Conservation (phyloP, 352 stramenopile genomes). For the Phytopythium litorale region DNA sequence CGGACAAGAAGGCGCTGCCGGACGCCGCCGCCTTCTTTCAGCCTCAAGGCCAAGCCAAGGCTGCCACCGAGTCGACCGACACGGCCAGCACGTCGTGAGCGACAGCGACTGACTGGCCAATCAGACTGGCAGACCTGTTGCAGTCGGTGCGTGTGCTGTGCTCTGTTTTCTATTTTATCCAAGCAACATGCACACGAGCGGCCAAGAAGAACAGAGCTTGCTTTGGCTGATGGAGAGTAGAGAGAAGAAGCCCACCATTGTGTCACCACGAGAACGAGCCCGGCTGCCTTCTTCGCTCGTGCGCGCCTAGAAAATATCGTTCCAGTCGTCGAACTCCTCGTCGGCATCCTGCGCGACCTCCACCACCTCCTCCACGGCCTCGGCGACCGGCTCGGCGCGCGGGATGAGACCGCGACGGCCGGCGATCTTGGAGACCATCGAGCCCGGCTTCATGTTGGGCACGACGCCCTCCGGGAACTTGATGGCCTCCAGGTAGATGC, state of each 20-base stretch:
- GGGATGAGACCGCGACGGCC: conserved; percentile 83
- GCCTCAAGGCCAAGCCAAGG: not conserved
- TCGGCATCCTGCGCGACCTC: conserved; percentile 45
- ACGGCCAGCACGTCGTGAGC: not conserved
- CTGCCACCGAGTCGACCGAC: not conserved
- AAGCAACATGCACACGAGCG: not conserved
- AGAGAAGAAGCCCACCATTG: not conserved
- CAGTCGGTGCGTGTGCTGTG: not conserved
- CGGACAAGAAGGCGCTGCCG: conserved; percentile 14
- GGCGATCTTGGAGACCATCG: conserved; percentile 82
- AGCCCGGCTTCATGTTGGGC: conserved; percentile 52
- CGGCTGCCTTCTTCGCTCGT: not conserved
- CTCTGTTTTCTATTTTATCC: conserved; percentile 9
- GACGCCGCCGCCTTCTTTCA: conserved; percentile 57
- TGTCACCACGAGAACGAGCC: not conserved
- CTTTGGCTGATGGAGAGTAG: not conserved
- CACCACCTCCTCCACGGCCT: conserved; percentile 62
- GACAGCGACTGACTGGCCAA: not conserved
- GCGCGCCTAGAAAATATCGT: conserved; percentile 83
- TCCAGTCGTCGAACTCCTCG: conserved; percentile 86
- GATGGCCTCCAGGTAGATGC: conserved; percentile 75
- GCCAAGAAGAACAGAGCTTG: not conserved
- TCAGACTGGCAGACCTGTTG: not conserved
- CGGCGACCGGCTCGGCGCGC: conserved; percentile 55
- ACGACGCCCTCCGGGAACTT: conserved; percentile 74